Conservation (phyloP, 208 protist genomes). For the Crithidia brevicula region DNA sequence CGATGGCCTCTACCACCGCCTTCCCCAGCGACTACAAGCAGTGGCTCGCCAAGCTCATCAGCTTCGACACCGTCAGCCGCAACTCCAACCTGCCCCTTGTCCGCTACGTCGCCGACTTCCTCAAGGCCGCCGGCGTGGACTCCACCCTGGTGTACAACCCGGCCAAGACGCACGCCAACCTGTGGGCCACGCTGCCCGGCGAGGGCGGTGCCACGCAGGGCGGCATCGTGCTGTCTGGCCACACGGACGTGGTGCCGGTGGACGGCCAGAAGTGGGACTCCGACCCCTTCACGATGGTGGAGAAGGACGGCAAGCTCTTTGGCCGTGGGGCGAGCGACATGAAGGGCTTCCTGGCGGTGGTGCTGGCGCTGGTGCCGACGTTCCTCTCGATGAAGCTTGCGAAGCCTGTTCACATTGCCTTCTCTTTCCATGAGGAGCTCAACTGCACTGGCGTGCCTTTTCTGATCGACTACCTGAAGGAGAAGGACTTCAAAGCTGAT, state of each 20-base stretch:
- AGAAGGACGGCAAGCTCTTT: constrained; percentile 55
- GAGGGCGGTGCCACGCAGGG: constrained; percentile 44
- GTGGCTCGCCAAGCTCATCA: constrained; percentile 39
- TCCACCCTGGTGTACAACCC: constrained; percentile 39
- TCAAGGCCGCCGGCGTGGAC: constrained; percentile 29
- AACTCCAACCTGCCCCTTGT: constrained; percentile 59
- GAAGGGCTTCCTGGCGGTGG: constrained; percentile 66
- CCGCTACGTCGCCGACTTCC: constrained; percentile 40
- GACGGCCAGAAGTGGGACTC: constrained; percentile 60
- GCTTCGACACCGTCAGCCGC: constrained; percentile 60
- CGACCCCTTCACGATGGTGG: constrained; percentile 60
- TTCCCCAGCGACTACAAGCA: not conserved
- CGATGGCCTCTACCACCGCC: not conserved
- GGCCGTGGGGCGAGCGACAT: constrained; percentile 59
- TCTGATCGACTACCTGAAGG: constrained; percentile 40
- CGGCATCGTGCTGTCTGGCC: constrained; percentile 62
- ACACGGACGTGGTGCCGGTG: constrained; percentile 69
- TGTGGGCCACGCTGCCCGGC: constrained; percentile 60
- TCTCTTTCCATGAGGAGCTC: constrained; percentile 55
- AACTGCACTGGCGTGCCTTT: constrained; percentile 38
- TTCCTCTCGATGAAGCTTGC: constrained; percentile 42
- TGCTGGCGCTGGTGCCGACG: constrained; percentile 38
- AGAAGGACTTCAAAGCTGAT: constrained; percentile 37
- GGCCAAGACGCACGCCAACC: constrained; percentile 49
- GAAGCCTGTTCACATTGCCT: constrained; percentile 58